phyloP scores from a whole-genome alignment of 2,329 filamentous ascomycete genomes.

The Colletotrichum tofieldiae region DNA sequence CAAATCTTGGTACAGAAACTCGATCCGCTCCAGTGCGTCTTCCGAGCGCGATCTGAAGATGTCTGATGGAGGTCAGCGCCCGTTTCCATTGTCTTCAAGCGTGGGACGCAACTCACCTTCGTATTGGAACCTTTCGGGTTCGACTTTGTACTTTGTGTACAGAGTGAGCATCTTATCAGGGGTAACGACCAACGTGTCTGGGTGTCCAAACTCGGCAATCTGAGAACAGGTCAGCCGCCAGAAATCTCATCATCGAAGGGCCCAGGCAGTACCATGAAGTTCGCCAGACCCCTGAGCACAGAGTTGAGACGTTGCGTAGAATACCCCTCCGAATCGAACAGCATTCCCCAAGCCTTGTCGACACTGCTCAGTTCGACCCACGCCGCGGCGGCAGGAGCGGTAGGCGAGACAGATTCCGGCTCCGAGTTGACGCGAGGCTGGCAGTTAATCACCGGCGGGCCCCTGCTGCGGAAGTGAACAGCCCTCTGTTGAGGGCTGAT shows the following conservation, averaged over 20 bases:
- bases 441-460: conserved; percentile 33
- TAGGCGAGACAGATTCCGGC: conserved; percentile 9
- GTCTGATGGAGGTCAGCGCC: conserved; percentile 52
- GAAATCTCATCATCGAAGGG: background rate
- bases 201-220: conserved; percentile 49
- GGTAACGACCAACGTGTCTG: conserved; percentile 73
- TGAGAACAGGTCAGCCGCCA: conserved; percentile 36
- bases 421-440: conserved; percentile 17
- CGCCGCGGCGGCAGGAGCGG: background rate
- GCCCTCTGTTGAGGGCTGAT: conserved; percentile 19
- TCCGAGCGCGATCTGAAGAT: conserved; percentile 64
- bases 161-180: conserved; percentile 83
- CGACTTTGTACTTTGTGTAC: conserved; percentile 77
- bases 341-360: conserved; percentile 82
- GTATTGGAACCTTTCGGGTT: conserved; percentile 79
- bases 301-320: conserved; percentile 79
- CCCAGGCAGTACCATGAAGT: conserved; percentile 75
- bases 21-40: conserved; percentile 66
- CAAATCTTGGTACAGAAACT: conserved; percentile 69
- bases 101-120: conserved; percentile 63
- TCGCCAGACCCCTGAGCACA: conserved; percentile 81
- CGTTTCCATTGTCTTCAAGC: background rate
- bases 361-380: conserved; percentile 67
- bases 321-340: conserved; percentile 79
- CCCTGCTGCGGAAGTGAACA: conserved; percentile 35